Percentiles rank a stretch among this genome's conserved stretches.
phyloP scores from a whole-genome alignment of 108 stramenopile genomes.

The Fragilariopsis cylindrus region DNA sequence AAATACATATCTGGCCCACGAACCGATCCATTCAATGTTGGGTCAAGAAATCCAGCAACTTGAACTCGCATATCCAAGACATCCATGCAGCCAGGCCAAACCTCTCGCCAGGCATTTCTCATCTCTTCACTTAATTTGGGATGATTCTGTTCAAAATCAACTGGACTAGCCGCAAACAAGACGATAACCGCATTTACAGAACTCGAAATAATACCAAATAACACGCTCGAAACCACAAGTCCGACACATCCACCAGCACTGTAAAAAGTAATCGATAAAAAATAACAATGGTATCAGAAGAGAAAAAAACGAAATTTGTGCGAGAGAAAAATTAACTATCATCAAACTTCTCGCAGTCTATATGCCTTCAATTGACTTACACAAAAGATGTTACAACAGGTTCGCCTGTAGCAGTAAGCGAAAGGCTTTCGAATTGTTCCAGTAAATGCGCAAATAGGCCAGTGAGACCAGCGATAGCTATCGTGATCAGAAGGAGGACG shows the following conservation, averaged over 20 bases:
- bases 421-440: slow-evolving; percentile 49
- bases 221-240: slow-evolving; percentile 64
- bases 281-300: background rate
- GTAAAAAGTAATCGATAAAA: background rate
- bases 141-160: slow-evolving; percentile 82
- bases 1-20: slow-evolving; percentile 10
- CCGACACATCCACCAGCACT: slow-evolving; percentile 76
- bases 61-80: slow-evolving; percentile 50
- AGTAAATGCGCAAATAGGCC: slow-evolving; percentile 70
- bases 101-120: slow-evolving; percentile 80
- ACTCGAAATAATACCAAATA: slow-evolving; percentile 75
- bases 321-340: background rate
- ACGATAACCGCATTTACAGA: slow-evolving; percentile 89
- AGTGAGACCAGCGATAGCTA: slow-evolving; percentile 75
- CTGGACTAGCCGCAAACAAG: slow-evolving; percentile 87
- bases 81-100: slow-evolving; percentile 88
- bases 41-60: slow-evolving; percentile 32
- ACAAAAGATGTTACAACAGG: slow-evolving; percentile 58
- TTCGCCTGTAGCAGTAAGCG: slow-evolving; percentile 48
- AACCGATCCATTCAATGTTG: slow-evolving; percentile 17
- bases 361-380: slow-evolving; percentile 33
- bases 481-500: slow-evolving; percentile 69
- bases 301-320: background rate
- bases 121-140: slow-evolving; percentile 81
- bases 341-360: background rate